Evolutionary conservation across 306 rosid species (phyloP), one percentile per base, ranked within the genome.

Genomic region (Quercus rubra): DNA sequence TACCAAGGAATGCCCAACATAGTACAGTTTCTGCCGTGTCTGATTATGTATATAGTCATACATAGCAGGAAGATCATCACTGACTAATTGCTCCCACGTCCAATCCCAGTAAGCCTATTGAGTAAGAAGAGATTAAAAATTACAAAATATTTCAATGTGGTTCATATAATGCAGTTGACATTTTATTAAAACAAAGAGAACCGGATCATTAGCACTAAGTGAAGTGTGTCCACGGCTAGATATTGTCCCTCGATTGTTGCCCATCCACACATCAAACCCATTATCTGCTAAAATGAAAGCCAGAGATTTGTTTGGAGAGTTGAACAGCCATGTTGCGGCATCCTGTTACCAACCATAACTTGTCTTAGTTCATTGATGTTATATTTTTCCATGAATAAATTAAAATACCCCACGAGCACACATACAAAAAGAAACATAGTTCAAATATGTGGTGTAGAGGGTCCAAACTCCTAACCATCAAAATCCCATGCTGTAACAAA

Each of bases 1-100:
- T 56, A 91, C 97, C 93, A 90, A 90, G 51, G 99, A 95, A 79
- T 95, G 99, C 71, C 99, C 99, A 82, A 92, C 87, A 83, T 92
- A 95, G 79, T 92, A 49, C 15, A 49, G 17, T 49, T 49, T 49
- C 54, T 49, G 54, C 54, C 54, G 5, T 49, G 54, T 49, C 83
- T 86, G 90, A 87, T 86, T 80, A 77, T 81, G 86, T 73, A 95
- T 97, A 83, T 95, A 89, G 73, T 86, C 81, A 75, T 91, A 70
- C 55, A 92, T 91, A 33, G 95, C 92, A 18, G 99, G 95, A 74
- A 95, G 90, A 84, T 95, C 99, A 83, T 88, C 85, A 61, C 97
- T 89, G 8, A 90, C 97, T 52, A 92, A 81, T 86, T 93, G 97
- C 91, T 92, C 98, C 99, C 99, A 95, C 70, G 99, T 87, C 99